Evolutionary conservation across 2,329 filamentous ascomycete species (phyloP).

Genomic region (Didymella pomorum): DNA sequence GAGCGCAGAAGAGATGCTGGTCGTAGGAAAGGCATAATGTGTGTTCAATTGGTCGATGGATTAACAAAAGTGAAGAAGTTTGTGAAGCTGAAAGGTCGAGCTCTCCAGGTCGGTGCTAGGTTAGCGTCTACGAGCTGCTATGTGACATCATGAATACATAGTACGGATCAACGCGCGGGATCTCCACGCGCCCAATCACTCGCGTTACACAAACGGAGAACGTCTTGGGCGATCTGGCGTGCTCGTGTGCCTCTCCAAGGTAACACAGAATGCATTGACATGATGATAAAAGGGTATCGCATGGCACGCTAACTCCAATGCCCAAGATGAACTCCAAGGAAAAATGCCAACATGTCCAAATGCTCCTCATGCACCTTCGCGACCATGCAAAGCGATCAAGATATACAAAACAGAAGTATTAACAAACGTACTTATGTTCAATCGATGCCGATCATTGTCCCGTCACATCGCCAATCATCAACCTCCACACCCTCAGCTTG

Average conservation of each 20-base stretch:
- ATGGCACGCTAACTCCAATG: constrained; percentile 2
- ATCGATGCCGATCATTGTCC: constrained; percentile 48
- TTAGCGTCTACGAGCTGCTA: background rate
- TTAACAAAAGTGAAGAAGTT: background rate
- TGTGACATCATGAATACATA: constrained; percentile 18
- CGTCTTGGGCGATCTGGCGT: constrained; percentile 3
- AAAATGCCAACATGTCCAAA: constrained; percentile 12
- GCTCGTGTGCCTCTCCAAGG: background rate
- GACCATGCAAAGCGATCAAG: constrained; percentile 16
- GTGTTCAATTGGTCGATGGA: constrained; percentile 8
- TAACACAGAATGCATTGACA: constrained; percentile 4
- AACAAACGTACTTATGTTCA: constrained; percentile 26
- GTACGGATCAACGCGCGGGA: background rate
- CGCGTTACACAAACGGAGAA: constrained; percentile 6
- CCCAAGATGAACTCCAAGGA: background rate
- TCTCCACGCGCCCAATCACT: constrained; percentile 11
- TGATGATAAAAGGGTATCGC: constrained; percentile 19
- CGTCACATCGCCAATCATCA: constrained; percentile 48
- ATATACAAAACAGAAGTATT: constrained; percentile 16
- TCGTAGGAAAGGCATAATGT: constrained; percentile 45
- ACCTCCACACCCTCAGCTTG: constrained; percentile 45
- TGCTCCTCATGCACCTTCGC: constrained; percentile 21
- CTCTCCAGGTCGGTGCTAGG: background rate
- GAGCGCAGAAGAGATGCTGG: constrained; percentile 41
- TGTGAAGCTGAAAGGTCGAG: constrained; percentile 7